Evolutionary conservation across 257 asterid genomes (phyloP), one percentile per base, ranked within the genome.

Genomic region (Hygrophila difformis): DNA sequence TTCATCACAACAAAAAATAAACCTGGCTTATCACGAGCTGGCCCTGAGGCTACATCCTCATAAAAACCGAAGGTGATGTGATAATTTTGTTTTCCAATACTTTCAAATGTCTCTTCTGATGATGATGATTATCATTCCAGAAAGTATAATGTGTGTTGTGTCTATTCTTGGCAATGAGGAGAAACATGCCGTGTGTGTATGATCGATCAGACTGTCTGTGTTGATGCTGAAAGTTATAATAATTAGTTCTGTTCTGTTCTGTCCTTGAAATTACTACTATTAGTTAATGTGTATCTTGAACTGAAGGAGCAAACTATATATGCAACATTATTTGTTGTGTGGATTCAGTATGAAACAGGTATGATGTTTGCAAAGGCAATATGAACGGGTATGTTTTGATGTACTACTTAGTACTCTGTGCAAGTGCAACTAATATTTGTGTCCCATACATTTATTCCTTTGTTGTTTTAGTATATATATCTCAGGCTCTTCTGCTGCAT

Each of bases 171-270:
- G 95, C 8, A 94, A 88, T 40, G 94, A 73, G 60, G 97, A 84
- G 61, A 88, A 88, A 53, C 89, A 95, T 47, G 87, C 94, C 45
- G 76, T 88, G 12, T 88, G 84, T 75, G n/a, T n/a, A n/a, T n/a
- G n/a, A n/a, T n/a, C n/a, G 97, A 88, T 55, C 87, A 88, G 67
- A 88, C 97, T 63, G 97, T 95, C 29, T 79, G 93, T 69, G 77
- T 84, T 63, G 97, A 88, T 75, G 87, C 71, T 51, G 97, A 84
- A 67, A 88, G 97, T 84, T 39, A 33, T 38, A 39, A n/a, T 15
- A n/a, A n/a, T n/a, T n/a, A n/a, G n/a, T n/a, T n/a, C 35, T 12
- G 23, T 47, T 23, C 22, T 41, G 26, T 46, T 47, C 51, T 56
- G 8, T 33, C 10, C 12, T 33, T 33, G 3, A 2, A 5, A 33